phyloP scores from a whole-genome alignment of 2,329 filamentous ascomycete genomes.

The Trichoderma sp. region DNA sequence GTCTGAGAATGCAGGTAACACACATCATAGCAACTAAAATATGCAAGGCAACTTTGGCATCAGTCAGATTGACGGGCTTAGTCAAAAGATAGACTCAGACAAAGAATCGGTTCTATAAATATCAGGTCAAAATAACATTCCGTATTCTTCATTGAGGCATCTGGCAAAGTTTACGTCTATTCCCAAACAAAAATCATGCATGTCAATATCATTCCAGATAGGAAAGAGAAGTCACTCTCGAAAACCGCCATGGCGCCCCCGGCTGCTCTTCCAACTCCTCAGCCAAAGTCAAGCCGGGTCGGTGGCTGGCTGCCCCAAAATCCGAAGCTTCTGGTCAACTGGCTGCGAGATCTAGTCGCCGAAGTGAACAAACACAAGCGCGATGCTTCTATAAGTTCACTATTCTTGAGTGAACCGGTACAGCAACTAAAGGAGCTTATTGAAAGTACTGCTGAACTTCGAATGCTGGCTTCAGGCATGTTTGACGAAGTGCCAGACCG shows the following conservation, averaged over 20 bases:
- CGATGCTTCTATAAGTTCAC: not conserved
- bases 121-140: not conserved
- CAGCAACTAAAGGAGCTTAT: slow-evolving; percentile 21
- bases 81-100: not conserved
- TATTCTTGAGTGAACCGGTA: not conserved
- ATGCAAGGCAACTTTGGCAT: not conserved
- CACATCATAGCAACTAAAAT: not conserved
- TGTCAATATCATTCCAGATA: not conserved
- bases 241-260: not conserved
- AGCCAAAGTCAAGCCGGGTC: not conserved
- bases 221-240: not conserved
- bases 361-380: not conserved
- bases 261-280: not conserved
- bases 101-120: not conserved
- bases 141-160: not conserved
- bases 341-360: slow-evolving; percentile 4
- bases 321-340: not conserved
- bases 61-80: not conserved
- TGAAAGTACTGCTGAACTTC: slow-evolving; percentile 26
- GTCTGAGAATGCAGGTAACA: not conserved
- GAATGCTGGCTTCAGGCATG: slow-evolving; percentile 30
- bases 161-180: not conserved
- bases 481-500: slow-evolving; percentile 29
- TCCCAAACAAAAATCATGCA: not conserved
- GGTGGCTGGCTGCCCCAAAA: slow-evolving; percentile 21